A percentile compares a stretch with the other conserved stretches of the same genome.
phyloP scores from a whole-genome alignment of 805 yeast genomes.

The Candida boleticola region DNA sequence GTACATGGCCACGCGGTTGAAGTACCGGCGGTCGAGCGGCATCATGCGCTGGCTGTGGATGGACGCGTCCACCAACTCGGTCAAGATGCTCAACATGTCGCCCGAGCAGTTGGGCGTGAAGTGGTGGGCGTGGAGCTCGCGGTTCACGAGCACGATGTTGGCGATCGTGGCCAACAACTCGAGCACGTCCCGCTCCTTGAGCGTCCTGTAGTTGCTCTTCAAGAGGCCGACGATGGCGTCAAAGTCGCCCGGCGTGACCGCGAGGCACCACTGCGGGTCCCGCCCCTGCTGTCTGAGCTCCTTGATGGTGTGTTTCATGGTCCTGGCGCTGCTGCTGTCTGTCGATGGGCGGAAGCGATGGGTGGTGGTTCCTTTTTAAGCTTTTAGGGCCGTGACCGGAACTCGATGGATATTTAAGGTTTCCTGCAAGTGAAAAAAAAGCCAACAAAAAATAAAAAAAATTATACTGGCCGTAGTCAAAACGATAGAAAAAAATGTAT shows the following conservation, averaged over 20 bases:
- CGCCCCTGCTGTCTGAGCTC: slow-evolving; percentile 14
- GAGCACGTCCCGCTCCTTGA: slow-evolving; percentile 7
- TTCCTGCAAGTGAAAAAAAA: no score
- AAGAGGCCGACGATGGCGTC: slow-evolving; percentile 10
- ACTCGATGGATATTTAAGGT: no score
- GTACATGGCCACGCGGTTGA: slow-evolving; percentile 16
- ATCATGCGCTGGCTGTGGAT: slow-evolving; percentile 2
- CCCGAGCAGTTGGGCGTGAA: slow-evolving; percentile 20
- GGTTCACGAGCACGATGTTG: slow-evolving; percentile 24
- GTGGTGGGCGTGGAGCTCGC: slow-evolving; percentile 15
- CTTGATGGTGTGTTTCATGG: slow-evolving; percentile 4
- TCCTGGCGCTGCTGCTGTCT: no score
- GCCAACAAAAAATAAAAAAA: no score
- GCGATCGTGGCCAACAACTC: slow-evolving; percentile 22
- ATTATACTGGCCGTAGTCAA: no score
- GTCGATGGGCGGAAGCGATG: no score
- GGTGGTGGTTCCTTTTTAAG: no score
- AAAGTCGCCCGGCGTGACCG: slow-evolving; percentile 7
- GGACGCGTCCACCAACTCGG: not conserved
- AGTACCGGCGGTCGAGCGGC: slow-evolving; percentile 6
- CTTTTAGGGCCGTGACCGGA: no score
- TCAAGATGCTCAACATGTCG: slow-evolving; percentile 8
- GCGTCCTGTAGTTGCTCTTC: not conserved
- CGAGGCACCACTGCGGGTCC: slow-evolving; percentile 14
- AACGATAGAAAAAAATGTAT: no score